Evolutionary conservation across 2,329 filamentous ascomycete genomes (phyloP), one percentile per base, ranked within the genome.

Genomic region (Tolypocladium ovalisporum): DNA sequence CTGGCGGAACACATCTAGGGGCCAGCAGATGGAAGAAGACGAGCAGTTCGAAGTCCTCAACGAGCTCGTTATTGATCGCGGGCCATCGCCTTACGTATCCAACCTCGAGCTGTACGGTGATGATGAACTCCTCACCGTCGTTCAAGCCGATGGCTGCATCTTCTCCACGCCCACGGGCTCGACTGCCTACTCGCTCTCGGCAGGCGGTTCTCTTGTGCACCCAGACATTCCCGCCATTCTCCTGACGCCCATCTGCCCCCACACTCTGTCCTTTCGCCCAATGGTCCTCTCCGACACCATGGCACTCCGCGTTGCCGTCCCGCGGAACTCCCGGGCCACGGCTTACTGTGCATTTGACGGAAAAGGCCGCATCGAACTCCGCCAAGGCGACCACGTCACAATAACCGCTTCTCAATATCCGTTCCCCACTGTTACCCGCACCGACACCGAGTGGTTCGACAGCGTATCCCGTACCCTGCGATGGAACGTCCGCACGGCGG

Each of bases 31-130:
- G 63, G 87, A 94, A 64, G 92, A 97, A 72, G 90, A 88, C 51
- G 93, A 97, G 75, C 92, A 96, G 67, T 97, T 97, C 62, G 94
- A 99, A 75, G 93, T 99, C 24, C 84, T 99, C 62, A 99, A 99
- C 73, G 94, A 99, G 75, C 85, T 99, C 55, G 93, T 99, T 71
- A 97, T 99, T 66, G 94, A 99, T 75, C 89, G 94, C 59, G 94
- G 94, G 62, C 94, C 94, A 67, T 96, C 90, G 19, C 92, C 93
- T 24, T 99, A 97, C 70, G 93, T 99, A 59, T 97, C 93, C 49
- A 96, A 96, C 73, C 80, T 99, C 42, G 94, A 99, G 75, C 80
- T 99, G 13, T 97, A 96, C 70, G 94, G 92, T 61, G 94, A 99
- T 69, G 89, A 96, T 68, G 90, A 96, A 71, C 86, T 97, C 49